Evolutionary conservation across 306 rosid species (phyloP).

Genomic region (Malus orientalis): DNA sequence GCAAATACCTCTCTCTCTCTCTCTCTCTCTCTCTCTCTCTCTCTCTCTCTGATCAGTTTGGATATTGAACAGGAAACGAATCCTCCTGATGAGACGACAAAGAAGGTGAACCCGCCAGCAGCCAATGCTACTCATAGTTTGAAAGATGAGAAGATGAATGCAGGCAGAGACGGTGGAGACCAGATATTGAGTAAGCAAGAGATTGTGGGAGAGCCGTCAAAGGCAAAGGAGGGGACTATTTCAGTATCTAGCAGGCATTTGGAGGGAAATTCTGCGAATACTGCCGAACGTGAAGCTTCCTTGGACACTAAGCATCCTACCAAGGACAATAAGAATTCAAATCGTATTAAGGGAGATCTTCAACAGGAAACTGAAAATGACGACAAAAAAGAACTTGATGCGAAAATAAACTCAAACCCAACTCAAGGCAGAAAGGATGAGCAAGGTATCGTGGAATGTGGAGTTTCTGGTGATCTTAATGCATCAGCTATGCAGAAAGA

Average conservation of each 20-base stretch:
- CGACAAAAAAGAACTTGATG: background rate
- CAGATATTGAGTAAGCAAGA: slow-evolving; percentile 10
- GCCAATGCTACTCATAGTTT: background rate
- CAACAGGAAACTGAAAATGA: slow-evolving; percentile 7
- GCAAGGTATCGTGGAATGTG: background rate
- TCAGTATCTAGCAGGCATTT: background rate
- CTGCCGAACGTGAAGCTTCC: background rate
- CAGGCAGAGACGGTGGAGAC: slow-evolving; percentile 11
- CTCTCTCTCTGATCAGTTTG: background rate
- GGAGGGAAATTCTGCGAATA: slow-evolving; percentile 4
- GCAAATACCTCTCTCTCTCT: background rate
- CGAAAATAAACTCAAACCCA: background rate
- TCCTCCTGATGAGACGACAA: slow-evolving; percentile 13
- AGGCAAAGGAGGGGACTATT: slow-evolving; percentile 7
- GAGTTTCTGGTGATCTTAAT: background rate
- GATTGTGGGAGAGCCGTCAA: background rate
- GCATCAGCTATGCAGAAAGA: slow-evolving; percentile 21
- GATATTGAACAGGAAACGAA: slow-evolving; percentile 28
- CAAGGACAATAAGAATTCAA: background rate
- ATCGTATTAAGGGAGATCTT: slow-evolving; percentile 5
- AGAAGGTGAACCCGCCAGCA: slow-evolving; percentile 8
- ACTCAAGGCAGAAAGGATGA: slow-evolving; percentile 7
- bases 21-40: background rate
- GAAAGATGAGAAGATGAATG: slow-evolving; percentile 22
- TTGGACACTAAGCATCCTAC: background rate